Conservation (phyloP, 1,284 basidiomycete genomes). For the Sporisorium graminicola region DNA sequence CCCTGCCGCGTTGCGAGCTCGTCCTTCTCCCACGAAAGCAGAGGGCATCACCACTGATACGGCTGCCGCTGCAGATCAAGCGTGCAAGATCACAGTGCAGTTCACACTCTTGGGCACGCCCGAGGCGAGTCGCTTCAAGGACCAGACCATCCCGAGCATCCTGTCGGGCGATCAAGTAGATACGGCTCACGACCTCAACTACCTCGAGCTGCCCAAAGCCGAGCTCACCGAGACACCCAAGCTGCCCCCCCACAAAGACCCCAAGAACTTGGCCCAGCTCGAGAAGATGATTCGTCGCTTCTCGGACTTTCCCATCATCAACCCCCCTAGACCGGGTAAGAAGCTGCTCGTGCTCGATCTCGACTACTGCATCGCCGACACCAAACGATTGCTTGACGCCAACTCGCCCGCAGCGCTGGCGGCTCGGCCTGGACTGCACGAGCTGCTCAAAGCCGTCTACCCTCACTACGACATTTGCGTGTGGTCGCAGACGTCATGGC, state of each 20-base stretch:
- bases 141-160: constrained; percentile 73
- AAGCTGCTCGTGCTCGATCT: constrained; percentile 85
- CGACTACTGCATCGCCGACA: constrained; percentile 75
- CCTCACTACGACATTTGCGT: constrained; percentile 66
- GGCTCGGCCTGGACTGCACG: constrained; percentile 83
- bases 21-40: constrained; percentile 15
- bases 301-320: constrained; percentile 56
- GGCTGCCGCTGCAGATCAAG: constrained; percentile 20
- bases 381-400: constrained; percentile 75
- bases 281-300: constrained; percentile 55
- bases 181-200: constrained; percentile 41
- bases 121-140: constrained; percentile 72
- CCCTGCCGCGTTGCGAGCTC: constrained; percentile 38
- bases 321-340: constrained; percentile 66
- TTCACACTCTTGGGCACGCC: constrained; percentile 62
- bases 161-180: constrained; percentile 29
- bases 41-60: constrained; percentile 23
- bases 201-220: constrained; percentile 27
- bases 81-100: constrained; percentile 43
- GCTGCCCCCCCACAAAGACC: constrained; percentile 28
- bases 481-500: constrained; percentile 78
- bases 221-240: constrained; percentile 14
- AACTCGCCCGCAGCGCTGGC: constrained; percentile 82
- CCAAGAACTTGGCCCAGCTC: constrained; percentile 49
- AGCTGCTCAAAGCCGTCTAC: constrained; percentile 74